A percentile compares a stretch with the other conserved stretches of the same genome.
These are phyloP conservation scores for Microthlaspi erraticum DNA, from an alignment of 345 rosid genomes.

Conservation along the genomic window DNA sequence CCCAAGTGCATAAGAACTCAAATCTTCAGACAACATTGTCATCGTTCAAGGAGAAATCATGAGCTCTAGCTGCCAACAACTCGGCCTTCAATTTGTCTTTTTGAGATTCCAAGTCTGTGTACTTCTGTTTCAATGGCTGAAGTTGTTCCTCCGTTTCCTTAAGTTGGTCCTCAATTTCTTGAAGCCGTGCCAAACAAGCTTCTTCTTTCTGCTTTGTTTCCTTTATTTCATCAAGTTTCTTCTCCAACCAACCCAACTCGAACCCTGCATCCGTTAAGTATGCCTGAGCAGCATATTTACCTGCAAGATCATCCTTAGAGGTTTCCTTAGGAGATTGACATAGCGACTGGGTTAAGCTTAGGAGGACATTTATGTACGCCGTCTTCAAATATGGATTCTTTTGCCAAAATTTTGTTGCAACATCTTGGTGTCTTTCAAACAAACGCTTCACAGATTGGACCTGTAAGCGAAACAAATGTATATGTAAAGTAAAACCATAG, in stretches of 20 bases:
- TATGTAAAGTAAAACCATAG: background rate
- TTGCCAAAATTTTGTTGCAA: background rate
- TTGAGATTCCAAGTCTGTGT: background rate
- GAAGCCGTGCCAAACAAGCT: too few relatives aligned
- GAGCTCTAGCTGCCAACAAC: conserved; percentile 4
- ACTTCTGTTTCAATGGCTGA: background rate
- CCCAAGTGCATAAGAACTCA: too few relatives aligned
- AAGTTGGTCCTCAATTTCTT: too few relatives aligned
- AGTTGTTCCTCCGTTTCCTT: background rate
- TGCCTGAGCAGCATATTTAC: background rate
- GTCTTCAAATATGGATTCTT: background rate
- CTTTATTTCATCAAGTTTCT: too few relatives aligned
- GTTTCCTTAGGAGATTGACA: background rate
- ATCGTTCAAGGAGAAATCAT: background rate
- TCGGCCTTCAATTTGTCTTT: conserved; percentile 14
- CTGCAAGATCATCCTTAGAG: conserved; percentile 1
- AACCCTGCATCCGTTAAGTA: background rate
- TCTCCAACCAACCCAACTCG: background rate
- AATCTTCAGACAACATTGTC: background rate
- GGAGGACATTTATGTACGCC: too few relatives aligned
- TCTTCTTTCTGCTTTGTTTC: too few relatives aligned
- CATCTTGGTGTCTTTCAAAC: background rate
- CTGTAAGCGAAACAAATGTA: background rate
- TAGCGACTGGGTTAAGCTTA: background rate
- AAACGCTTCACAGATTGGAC: background rate